Evolutionary conservation across 352 stramenopile genomes (phyloP).

Genomic region (Blastocystis sp.): DNA sequence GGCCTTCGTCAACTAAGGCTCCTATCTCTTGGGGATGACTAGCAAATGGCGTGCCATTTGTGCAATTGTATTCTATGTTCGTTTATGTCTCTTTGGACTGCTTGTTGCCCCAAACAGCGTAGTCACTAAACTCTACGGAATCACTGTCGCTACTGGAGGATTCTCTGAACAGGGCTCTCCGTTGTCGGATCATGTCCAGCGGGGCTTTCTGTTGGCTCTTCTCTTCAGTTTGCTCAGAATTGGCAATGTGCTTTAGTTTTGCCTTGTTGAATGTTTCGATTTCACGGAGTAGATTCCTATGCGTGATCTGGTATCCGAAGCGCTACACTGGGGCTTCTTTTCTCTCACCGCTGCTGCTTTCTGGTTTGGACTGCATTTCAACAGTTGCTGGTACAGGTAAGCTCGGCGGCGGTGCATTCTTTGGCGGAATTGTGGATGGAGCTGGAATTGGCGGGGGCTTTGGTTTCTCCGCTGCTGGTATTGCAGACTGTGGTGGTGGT

Average conservation of each 20-base stretch:
- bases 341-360: background rate
- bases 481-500: background rate
- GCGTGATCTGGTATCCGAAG: background rate
- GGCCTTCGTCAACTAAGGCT: constrained; percentile 44
- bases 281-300: constrained; percentile 50
- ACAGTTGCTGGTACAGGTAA: too few species aligned
- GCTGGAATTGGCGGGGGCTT: background rate
- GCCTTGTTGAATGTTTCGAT: constrained; percentile 65
- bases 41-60: background rate
- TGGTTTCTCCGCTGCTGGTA: background rate
- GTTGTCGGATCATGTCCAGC: constrained; percentile 4
- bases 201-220: background rate
- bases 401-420: too few species aligned
- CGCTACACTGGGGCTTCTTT: background rate
- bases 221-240: background rate
- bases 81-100: background rate
- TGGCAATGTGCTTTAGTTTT: constrained; percentile 55
- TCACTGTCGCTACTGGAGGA: constrained; percentile 52
- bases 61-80: background rate
- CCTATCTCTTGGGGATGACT: background rate
- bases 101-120: constrained; percentile 25
- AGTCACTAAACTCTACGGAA: constrained; percentile 68
- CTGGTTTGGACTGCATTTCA: background rate
- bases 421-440: background rate
- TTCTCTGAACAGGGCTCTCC: constrained; percentile 11